Base-by-base conservation (phyloP, 1,284 basidiomycete genomes). In the Ustilago hordei region DNA sequence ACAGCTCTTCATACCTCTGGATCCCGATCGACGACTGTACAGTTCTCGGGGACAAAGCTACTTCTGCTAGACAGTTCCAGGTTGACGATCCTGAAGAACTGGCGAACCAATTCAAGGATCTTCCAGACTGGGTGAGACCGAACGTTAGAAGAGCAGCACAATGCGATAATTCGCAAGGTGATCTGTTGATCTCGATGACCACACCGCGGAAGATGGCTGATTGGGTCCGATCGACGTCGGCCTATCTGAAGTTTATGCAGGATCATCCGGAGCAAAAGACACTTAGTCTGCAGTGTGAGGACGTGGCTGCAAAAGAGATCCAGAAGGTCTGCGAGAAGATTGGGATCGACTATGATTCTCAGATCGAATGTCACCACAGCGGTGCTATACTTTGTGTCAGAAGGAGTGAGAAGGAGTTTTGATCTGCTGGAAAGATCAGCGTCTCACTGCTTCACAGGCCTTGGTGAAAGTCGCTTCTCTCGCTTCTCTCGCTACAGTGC, bases 1-100 rank as follows among this genome's bases (percentile, higher is more conserved):
- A 78, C 6, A 60, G 58, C 31, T 23, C n/a, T 2, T 69, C 70
- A 41, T 73, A 64, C 60, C 55, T 48, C 54, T 74, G 70, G 70
- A 66, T 78, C 36, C 70, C 70, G 31, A 64, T 78, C 54, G 75
- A 78, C 55, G 75, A 78, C 60, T 65, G 62, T 9, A 70, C 58
- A 7, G 62, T 75, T 12, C 47, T 73, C 15, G 70, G 70, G 4
- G 70, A 73, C 47, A 28, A 48, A 9, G 70, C 70, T 3, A 73
- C 70, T 9, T 64, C 61, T 19, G 50, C 70, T 5, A 35, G 41
- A 6, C 55, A 68, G 8, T 60, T 53, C 35, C 60, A 64, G 48
- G 58, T 68, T 17, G 65, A 68, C 39, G 70, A 73, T 34, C 65
- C 64, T 0, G 61, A 68, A 50, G 35, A 39, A 1, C 53, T 73